Evolutionary conservation across 2,329 filamentous ascomycete species (phyloP).

Genomic region (Chaetomium strumarium): DNA sequence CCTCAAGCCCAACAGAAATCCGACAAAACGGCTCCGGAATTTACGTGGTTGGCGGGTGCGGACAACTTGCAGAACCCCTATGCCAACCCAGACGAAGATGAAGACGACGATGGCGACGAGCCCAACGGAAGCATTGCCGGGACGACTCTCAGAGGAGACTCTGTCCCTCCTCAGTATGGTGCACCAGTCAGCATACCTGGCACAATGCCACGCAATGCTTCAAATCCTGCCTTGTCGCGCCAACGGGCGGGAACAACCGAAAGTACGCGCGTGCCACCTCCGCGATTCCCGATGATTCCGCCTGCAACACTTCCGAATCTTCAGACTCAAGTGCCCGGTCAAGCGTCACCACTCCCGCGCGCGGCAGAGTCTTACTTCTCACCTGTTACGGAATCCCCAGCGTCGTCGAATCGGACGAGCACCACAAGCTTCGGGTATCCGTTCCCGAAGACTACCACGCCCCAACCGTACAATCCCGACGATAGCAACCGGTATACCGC

Average conservation of each 20-base stretch:
- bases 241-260: conserved; percentile 72
- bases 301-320: conserved; percentile 55
- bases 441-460: conserved; percentile 69
- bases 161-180: conserved; percentile 32
- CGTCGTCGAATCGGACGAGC: conserved; percentile 69
- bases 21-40: conserved; percentile 60
- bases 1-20: conserved; percentile 42
- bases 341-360: conserved; percentile 55
- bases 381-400: conserved; percentile 72
- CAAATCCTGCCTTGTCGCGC: conserved; percentile 68
- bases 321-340: conserved; percentile 48
- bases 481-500: conserved; percentile 78
- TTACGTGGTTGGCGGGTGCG: conserved; percentile 58
- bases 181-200: conserved; percentile 32
- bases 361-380: conserved; percentile 89
- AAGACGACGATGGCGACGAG: conserved; percentile 49
- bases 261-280: conserved; percentile 58
- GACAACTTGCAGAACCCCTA: conserved; percentile 77
- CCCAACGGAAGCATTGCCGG: conserved; percentile 17
- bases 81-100: conserved; percentile 56
- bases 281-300: conserved; percentile 64
- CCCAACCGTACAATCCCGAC: conserved; percentile 61
- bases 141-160: too few relatives aligned
- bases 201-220: conserved; percentile 59
- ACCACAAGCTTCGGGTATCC: conserved; percentile 61